Evolutionary conservation across 2,329 filamentous ascomycete species (phyloP).

Genomic region (Xylaria sp.): DNA sequence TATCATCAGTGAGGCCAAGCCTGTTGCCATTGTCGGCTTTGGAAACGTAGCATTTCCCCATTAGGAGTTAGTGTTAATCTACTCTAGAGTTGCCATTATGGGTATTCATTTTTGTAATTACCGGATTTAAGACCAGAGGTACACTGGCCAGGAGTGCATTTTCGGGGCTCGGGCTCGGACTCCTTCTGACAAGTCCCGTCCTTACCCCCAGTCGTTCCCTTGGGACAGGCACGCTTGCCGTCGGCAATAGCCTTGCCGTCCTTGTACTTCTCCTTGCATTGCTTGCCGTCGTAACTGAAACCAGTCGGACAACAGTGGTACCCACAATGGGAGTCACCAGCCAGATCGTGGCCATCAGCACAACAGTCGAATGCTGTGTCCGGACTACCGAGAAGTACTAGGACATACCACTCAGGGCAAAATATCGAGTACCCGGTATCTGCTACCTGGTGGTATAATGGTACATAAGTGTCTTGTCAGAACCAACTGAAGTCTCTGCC

Average conservation of each 20-base stretch:
- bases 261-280: slow-evolving; percentile 14
- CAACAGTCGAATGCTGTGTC: slow-evolving; percentile 26
- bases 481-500: slow-evolving; percentile 20
- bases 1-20: slow-evolving; percentile 13
- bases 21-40: slow-evolving; percentile 19
- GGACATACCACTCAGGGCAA: too few relatives aligned
- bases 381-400: slow-evolving; percentile 15
- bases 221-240: slow-evolving; percentile 23
- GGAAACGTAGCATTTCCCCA: slow-evolving; percentile 22
- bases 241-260: slow-evolving; percentile 17
- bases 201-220: slow-evolving; percentile 5
- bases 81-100: neutral
- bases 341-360: slow-evolving; percentile 21
- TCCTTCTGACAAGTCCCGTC: slow-evolving; percentile 20
- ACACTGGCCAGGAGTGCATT: slow-evolving; percentile 12
- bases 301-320: slow-evolving; percentile 24
- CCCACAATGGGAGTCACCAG: slow-evolving; percentile 7
- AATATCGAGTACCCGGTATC: too few relatives aligned
- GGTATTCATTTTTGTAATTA: slow-evolving; percentile 2
- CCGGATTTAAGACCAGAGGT: slow-evolving; percentile 23
- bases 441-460: too few relatives aligned
- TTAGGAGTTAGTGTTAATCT: neutral
- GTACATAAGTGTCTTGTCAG: too few relatives aligned
- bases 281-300: slow-evolving; percentile 17
- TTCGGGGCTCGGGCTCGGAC: neutral